These are phyloP conservation scores for Novymonas esmeraldas DNA, from an alignment of 208 protist genomes.

Conservation along the genomic window DNA sequence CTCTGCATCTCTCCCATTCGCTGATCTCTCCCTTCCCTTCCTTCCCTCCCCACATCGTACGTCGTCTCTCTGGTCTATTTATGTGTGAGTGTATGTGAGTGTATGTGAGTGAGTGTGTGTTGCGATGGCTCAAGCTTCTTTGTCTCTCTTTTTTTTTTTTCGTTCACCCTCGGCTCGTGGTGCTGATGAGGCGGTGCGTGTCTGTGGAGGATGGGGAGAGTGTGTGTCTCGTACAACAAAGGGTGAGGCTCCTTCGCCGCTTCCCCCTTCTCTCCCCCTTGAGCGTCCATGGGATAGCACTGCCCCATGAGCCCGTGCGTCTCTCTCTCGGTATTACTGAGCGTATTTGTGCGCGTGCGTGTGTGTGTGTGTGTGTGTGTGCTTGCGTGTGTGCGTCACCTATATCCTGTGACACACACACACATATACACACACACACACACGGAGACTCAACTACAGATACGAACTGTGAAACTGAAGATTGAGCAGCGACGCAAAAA, in stretches of 20 bases:
- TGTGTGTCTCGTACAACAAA: background rate
- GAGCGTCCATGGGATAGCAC: too few species aligned
- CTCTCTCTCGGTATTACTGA: too few species aligned
- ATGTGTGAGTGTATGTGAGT: background rate
- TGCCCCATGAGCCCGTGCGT: too few species aligned
- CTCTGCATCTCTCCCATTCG: too few species aligned
- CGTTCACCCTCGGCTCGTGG: background rate
- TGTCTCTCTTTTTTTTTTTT: background rate
- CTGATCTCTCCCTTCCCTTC: too few species aligned
- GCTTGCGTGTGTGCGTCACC: too few species aligned
- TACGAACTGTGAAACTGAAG: too few species aligned
- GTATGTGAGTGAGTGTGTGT: background rate
- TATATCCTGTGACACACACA: too few species aligned
- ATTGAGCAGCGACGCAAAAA: background rate
- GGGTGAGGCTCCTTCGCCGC: background rate
- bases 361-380: constrained; percentile 2
- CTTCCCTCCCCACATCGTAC: background rate
- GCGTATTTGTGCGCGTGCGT: background rate
- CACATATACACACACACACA: background rate
- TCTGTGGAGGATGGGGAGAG: background rate
- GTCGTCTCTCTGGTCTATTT: background rate
- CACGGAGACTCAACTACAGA: background rate
- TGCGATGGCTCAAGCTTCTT: background rate
- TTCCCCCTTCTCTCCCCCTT: too few species aligned
- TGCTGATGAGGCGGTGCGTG: background rate